Conservation (phyloP, 192 early-diverging fungal species). For the Funneliformis mosseae region DNA sequence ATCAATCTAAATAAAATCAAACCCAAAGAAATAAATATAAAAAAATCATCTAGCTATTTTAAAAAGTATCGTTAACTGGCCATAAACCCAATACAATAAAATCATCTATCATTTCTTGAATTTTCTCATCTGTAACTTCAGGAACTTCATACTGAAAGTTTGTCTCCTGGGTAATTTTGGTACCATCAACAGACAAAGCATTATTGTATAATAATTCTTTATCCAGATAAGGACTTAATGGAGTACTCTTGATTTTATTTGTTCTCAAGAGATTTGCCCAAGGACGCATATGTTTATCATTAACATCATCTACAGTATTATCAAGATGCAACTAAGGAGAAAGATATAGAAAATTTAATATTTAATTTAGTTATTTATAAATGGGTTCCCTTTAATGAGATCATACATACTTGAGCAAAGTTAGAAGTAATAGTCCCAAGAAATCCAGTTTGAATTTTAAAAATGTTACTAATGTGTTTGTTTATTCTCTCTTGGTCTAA, state of each 20-base stretch:
- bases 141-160: constrained; percentile 74
- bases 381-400: neutral
- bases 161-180: constrained; percentile 68
- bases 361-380: neutral
- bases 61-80: constrained; percentile 59
- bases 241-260: constrained; percentile 74
- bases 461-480: constrained; percentile 66
- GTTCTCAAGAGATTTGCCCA: constrained; percentile 85
- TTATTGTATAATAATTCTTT: constrained; percentile 89
- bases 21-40: neutral
- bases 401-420: constrained; percentile 71
- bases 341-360: neutral
- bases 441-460: constrained; percentile 84
- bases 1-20: neutral
- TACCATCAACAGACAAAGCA: constrained; percentile 81
- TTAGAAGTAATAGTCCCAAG: constrained; percentile 75
- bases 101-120: constrained; percentile 76
- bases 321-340: constrained; percentile 71
- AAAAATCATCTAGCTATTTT: neutral
- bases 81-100: constrained; percentile 83
- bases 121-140: constrained; percentile 62
- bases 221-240: constrained; percentile 92
- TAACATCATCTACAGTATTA: constrained; percentile 88
- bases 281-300: constrained; percentile 90
- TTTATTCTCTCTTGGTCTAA: constrained; percentile 83